phyloP scores from a whole-genome alignment of 2,329 filamentous ascomycete species.

The Colletotrichum truncatum region DNA sequence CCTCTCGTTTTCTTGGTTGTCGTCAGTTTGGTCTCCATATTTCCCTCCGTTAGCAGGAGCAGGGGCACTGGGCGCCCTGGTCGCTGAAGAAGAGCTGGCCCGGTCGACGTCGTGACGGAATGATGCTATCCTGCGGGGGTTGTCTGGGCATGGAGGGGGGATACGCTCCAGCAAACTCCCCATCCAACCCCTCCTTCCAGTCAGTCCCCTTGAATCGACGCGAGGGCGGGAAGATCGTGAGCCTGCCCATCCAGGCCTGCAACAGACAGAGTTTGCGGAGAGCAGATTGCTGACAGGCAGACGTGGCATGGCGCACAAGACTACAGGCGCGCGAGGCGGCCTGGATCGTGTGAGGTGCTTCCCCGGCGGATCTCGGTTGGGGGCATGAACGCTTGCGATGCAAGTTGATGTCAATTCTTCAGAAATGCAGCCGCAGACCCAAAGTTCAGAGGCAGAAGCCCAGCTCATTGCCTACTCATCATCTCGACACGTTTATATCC shows the following conservation, averaged over 20 bases:
- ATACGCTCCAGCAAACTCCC: background rate
- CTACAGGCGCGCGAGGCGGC: slow-evolving; percentile 26
- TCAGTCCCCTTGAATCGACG: slow-evolving; percentile 23
- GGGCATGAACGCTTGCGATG: slow-evolving; percentile 26
- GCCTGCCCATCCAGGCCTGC: slow-evolving; percentile 22
- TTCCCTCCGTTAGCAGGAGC: background rate
- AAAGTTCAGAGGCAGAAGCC: background rate
- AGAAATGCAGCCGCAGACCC: slow-evolving; percentile 9
- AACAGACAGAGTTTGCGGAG: slow-evolving; percentile 30
- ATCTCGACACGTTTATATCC: background rate
- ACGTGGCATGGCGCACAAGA: slow-evolving; percentile 21
- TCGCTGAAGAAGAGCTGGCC: slow-evolving; percentile 29
- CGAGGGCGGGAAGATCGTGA: slow-evolving; percentile 29
- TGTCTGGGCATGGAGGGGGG: slow-evolving; percentile 12
- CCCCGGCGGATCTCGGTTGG: slow-evolving; percentile 30
- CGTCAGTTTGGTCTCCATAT: slow-evolving; percentile 3
- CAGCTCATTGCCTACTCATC: background rate
- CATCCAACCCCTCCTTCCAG: slow-evolving; percentile 20
- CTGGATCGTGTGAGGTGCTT: slow-evolving; percentile 29
- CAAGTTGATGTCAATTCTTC: slow-evolving; percentile 22
- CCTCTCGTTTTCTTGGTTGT: slow-evolving; percentile 16
- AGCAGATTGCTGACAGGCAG: slow-evolving; percentile 26
- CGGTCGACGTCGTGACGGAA: slow-evolving; percentile 27
- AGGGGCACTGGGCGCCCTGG: slow-evolving; percentile 2
- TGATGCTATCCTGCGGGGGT: slow-evolving; percentile 28